phyloP scores from a whole-genome alignment of 1,284 basidiomycete genomes.

The Pseudozyma thailandica region DNA sequence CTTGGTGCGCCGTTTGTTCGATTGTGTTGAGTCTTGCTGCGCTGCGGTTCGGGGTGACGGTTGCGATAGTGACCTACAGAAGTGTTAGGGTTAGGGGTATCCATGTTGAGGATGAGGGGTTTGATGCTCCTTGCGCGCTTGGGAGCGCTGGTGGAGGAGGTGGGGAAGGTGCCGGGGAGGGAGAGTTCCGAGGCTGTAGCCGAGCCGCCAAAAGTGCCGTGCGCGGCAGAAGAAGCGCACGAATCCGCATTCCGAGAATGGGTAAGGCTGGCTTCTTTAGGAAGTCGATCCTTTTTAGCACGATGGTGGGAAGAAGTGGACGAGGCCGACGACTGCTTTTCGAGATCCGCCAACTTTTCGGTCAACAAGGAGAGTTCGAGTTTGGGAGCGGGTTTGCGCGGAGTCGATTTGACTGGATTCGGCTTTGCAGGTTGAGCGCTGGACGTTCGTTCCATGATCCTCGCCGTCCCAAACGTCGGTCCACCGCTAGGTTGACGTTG shows the following conservation, averaged over 20 bases:
- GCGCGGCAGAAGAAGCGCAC: not conserved
- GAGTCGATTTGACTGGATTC: not conserved
- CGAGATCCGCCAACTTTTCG: slow-evolving; percentile 26
- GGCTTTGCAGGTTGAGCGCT: not conserved
- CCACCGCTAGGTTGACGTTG: slow-evolving; percentile 1
- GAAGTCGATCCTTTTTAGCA: not conserved
- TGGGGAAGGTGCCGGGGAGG: too few relatives aligned
- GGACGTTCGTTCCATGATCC: not conserved
- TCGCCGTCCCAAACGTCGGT: slow-evolving; percentile 2
- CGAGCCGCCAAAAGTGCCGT: slow-evolving; percentile 20
- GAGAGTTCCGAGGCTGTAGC: too few relatives aligned
- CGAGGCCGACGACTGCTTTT: slow-evolving; percentile 14
- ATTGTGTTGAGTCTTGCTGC: too few relatives aligned
- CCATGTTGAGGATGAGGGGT: slow-evolving; percentile 9
- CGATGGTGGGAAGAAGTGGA: not conserved
- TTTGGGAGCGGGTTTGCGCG: slow-evolving; percentile 24
- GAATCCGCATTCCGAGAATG: not conserved
- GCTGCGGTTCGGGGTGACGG: too few relatives aligned
- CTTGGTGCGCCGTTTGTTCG: too few relatives aligned
- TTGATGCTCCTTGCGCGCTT: slow-evolving; percentile 2
- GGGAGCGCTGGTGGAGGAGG: slow-evolving; percentile 2
- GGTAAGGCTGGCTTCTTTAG: slow-evolving; percentile 7
- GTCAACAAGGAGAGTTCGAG: slow-evolving; percentile 29
- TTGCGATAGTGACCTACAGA: too few relatives aligned
- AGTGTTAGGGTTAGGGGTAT: too few relatives aligned